Base-by-base conservation (phyloP, 2,329 filamentous ascomycete species). In the Aspergillus intermedius region DNA sequence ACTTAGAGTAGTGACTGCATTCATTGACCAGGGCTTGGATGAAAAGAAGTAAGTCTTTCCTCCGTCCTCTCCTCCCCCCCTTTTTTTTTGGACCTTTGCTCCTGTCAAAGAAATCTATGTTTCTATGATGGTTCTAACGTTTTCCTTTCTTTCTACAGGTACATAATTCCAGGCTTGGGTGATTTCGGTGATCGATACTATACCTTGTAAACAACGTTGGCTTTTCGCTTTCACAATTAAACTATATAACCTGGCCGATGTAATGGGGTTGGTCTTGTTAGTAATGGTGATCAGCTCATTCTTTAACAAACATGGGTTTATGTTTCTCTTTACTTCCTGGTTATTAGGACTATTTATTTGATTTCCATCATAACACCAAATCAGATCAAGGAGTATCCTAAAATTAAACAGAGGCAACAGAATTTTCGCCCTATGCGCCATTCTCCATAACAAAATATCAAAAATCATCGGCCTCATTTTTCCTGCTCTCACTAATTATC, bases 141-240 rank as follows among this genome's bases (percentile, higher is more conserved):
- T 44, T 22, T 30, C 42, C 42, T 57, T 22, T 17, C 40, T 19
- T 30, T 42, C 42, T 56, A 55, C 67, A 97, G 91, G 69, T 97
- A 96, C 68, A 97, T 97, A 64, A 82, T 95, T 47, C 91, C 91
- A 23, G 91, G 91, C 23, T 78, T 97, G 15, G 91, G 91, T 57
- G 91, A 97, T 68, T 97, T 97, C 70, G 91, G 91, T 51, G 91
- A 97, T 68, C 80, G 91, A 56, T 97, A 93, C 72, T 97, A 96
- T 70, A 96, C 91, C 48, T 81, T 95, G 69, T 95, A 75, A 69
- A 1, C 6, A 23, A 15, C 19, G 17, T 43, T 25, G 35, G 19
- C 7, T 2, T 12, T 12, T 30, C 10, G 10, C 4, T 30, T 12
- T 30, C 25, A 30, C 25, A 4, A 30, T 28, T 9, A 28, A 10